Base-by-base conservation (phyloP, 306 rosid genomes). In the apple (Malus domestica) region DNA sequence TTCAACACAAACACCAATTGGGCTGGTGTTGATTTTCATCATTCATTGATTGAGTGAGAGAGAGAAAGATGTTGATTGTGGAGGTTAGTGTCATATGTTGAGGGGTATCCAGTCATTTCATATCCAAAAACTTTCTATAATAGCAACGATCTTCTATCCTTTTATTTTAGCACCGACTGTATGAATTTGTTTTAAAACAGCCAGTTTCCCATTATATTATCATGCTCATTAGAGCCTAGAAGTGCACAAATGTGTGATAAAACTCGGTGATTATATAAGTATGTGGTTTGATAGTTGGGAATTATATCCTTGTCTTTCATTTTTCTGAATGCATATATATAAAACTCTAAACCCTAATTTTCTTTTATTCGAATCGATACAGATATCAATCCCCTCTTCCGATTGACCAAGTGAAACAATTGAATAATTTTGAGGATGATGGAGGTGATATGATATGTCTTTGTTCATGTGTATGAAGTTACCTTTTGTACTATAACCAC, bases 361-460 rank as follows among this genome's bases (percentile, higher is more conserved):
- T 51, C 60, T 8, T 61, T 63, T 82, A 7, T 65, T 55, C 33
- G 19, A 44, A 52, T 68, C 20, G 33, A 45, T 83, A 74, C 83
- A 93, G 98, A 75, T 89, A 93, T 65, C 98, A 93, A 76, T 76
- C 89, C 63, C 98, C 98, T 70, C 87, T 91, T 72, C 92, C 96
- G 3, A 88, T 61, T 51, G 97, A 93, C 79, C 93, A 89, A 87
- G 97, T 91, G 78, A 93, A 86, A 86, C 98, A 91, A 23, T 83
- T 85, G 69, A 91, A 86, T 79, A 93, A 87, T 76, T 87, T 88
- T 49, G 93, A 87, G 55, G 93, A 91, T 75, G 92, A 89, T 60
- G 92, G 93, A 87, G 98, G 98, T 89, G 77, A 85, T 23, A 23
- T 25, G 42, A 77, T 67, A 72, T 63, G 30, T 2, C 65, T 44